Evolutionary conservation across 257 asterid genomes (phyloP).

Genomic region (Voacanga thouarsii): DNA sequence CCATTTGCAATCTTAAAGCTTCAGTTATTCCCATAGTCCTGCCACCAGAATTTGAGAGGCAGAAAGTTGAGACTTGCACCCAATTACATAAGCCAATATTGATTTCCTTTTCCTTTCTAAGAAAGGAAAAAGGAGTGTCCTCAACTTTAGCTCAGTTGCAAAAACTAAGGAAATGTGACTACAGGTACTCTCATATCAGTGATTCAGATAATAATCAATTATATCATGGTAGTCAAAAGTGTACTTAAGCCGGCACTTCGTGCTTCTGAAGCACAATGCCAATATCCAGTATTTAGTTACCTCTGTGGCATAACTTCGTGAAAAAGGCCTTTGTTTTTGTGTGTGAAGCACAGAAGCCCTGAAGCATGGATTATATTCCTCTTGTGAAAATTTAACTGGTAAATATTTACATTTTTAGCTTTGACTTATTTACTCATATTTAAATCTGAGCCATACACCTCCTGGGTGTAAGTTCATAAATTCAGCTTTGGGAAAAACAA

Average conservation of each 20-base stretch:
- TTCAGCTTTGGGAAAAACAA: no score
- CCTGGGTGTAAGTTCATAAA: background rate
- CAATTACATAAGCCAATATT: background rate
- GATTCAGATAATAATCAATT: background rate
- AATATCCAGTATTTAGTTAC: background rate
- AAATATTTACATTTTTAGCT: background rate
- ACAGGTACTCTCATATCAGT: background rate
- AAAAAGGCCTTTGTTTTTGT: background rate
- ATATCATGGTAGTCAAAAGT: background rate
- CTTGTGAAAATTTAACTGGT: background rate
- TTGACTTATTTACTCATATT: background rate
- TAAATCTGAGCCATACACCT: background rate
- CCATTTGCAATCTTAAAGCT: constrained; percentile 81
- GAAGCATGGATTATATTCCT: background rate
- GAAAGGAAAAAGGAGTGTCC: background rate
- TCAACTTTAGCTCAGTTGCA: background rate
- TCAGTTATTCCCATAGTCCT: constrained; percentile 79
- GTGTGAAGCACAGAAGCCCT: background rate
- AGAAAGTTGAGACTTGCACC: constrained; percentile 4
- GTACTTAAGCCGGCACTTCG: background rate
- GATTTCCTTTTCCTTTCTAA: background rate
- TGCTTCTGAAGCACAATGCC: background rate
- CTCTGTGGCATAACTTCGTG: background rate
- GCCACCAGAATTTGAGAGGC: constrained; percentile 22
- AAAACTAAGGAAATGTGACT: no score